Evolutionary conservation across 1,139 yeast species (phyloP).

Genomic region (Diutina catenulata): DNA sequence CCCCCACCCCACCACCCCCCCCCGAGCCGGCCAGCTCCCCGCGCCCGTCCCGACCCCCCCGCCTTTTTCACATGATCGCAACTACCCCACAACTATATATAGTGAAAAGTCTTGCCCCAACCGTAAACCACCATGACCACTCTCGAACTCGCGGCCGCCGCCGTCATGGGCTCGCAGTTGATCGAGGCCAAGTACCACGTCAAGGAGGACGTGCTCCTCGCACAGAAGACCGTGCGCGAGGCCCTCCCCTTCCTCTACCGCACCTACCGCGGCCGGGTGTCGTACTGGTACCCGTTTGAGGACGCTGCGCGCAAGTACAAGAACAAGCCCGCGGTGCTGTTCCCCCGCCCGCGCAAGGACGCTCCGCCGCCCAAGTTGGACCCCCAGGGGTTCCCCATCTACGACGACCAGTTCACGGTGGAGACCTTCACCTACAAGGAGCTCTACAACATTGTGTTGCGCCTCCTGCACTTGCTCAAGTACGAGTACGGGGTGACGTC

Average conservation of each 20-base stretch:
- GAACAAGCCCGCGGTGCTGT: conserved; percentile 44
- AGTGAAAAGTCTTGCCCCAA: no score
- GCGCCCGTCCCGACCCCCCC: no score
- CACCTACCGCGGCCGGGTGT: conserved; percentile 36
- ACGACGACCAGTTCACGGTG: conserved; percentile 45
- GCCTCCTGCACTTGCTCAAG: conserved; percentile 54
- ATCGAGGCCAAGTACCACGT: conserved; percentile 43
- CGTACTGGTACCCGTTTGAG: conserved; percentile 60
- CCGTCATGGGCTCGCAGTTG: conserved; percentile 29
- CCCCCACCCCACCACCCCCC: no score
- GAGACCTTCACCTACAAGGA: conserved; percentile 61
- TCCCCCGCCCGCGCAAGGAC: conserved; percentile 42
- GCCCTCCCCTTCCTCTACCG: conserved; percentile 30
- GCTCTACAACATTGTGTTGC: conserved; percentile 50
- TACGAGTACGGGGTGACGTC: conserved; percentile 52
- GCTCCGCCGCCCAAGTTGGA: conserved; percentile 13
- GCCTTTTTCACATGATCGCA: no score
- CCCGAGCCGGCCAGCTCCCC: no score
- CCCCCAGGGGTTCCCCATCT: conserved; percentile 22
- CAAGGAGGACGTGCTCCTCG: conserved; percentile 40
- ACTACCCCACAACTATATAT: no score
- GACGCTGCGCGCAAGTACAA: conserved; percentile 37
- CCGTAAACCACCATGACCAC: conserved; percentile 24
- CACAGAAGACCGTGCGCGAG: conserved; percentile 24
- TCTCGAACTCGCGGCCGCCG: conserved; percentile 34